Evolutionary conservation across 441 rosid genomes (phyloP), one percentile per base, ranked within the genome.

Genomic region (Corymbia citriodora): DNA sequence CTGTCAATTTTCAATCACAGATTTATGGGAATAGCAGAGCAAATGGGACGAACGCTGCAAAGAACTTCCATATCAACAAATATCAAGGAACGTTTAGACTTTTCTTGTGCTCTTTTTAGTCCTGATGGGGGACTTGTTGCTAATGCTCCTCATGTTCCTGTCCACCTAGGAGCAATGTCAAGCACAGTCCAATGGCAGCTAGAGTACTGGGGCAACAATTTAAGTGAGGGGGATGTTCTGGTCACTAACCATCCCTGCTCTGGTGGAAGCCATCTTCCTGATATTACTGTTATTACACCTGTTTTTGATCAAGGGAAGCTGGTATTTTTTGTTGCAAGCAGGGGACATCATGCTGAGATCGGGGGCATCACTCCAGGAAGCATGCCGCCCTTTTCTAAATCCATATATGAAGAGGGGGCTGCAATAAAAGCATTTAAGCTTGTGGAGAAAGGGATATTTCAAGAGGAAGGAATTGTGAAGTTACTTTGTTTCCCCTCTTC

Each of bases 361-460:
- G 99, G 99, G 17, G 99, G 99, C 79, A 95, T 96, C 79, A 97
- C 99, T 87, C 99, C 99, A 15, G 99, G 99, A 92, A 98, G 99
- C 93, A 97, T 98, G 99, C 99, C 99, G 7, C 99, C 99, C 29
- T 98, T 98, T 93, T 98, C 99, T 55, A 98, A 97, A 95, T 96
- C 94, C 87, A 96, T 98, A 91, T 96, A 97, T 96, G 99, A 98
- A 92, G 99, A 98, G 94, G 99, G 99, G 48, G 99, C 99, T 72
- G 98, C 99, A 10, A 96, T 98, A 88, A 98, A 96, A 91, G 97
- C 99, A 83, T 98, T 98, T 93, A 97, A 98, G 95, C 97, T 98
- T 57, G 99, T 98, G 55, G 96, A 95, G 85, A 96, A 92, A 91
- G 99, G 99, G 36, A 89, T 92, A 91, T 98, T 97, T 90, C 99